These are phyloP conservation scores for Byssochlamys sp. DNA, from an alignment of 2,329 filamentous ascomycete species.

Conservation along the genomic window DNA sequence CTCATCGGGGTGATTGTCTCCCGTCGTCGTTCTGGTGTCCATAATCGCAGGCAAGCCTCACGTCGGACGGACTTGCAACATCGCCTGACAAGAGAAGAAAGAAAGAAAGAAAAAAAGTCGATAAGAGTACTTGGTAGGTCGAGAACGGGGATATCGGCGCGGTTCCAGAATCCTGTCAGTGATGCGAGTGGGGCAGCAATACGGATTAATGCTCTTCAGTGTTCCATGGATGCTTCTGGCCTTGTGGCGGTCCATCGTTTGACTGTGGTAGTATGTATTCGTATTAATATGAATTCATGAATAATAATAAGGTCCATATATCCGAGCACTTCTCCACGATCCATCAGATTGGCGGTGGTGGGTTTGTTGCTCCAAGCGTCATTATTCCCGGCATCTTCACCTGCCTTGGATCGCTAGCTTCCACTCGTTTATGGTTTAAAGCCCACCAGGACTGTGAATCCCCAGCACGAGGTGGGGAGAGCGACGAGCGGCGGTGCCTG, in stretches of 20 bases:
- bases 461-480: no score
- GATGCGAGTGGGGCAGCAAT: not conserved
- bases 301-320: no score
- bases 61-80: not conserved
- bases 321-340: no score
- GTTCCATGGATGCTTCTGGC: not conserved
- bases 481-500: not conserved
- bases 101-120: not conserved
- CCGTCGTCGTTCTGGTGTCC: slow-evolving; percentile 1
- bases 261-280: no score
- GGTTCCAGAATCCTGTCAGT: not conserved
- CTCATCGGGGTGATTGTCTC: slow-evolving; percentile 17
- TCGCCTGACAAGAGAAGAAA: not conserved
- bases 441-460: no score
- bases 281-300: no score
- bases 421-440: no score
- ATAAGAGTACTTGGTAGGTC: not conserved
- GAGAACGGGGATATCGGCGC: not conserved
- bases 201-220: no score
- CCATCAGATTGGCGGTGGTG: no score
- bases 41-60: not conserved
- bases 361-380: no score
- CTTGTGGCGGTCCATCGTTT: not conserved
- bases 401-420: no score
- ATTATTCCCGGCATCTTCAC: no score